phyloP scores from a whole-genome alignment of 441 rosid genomes.

The Hura crepitans region DNA sequence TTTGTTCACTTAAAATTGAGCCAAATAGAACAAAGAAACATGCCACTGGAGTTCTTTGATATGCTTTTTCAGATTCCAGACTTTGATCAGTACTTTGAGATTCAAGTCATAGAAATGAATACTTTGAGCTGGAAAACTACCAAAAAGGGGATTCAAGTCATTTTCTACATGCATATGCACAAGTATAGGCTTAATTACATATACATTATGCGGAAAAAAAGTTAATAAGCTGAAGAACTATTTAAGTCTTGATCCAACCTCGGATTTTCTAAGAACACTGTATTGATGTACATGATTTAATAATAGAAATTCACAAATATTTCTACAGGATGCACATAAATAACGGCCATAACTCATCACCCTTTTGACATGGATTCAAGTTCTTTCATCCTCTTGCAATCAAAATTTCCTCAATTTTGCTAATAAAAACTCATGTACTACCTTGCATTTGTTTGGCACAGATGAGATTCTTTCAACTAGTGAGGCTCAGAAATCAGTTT shows the following conservation, averaged over 20 bases:
- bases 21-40: background rate
- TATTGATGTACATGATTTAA: background rate
- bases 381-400: background rate
- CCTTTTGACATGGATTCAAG: background rate
- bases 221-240: background rate
- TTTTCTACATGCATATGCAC: background rate
- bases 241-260: background rate
- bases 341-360: background rate
- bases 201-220: background rate
- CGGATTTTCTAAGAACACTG: background rate
- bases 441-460: background rate
- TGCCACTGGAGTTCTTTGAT: background rate
- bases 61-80: no score
- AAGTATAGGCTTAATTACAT: background rate
- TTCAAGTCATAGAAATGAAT: background rate
- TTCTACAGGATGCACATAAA: background rate
- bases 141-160: background rate
- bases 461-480: background rate
- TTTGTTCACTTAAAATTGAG: background rate
- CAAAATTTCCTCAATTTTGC: background rate
- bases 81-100: no score
- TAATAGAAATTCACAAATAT: background rate
- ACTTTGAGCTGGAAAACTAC: background rate
- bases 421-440: background rate
- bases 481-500: background rate